Percentiles rank a stretch among this genome's conserved stretches.
These are phyloP conservation scores for Nemophila menziesii DNA, from an alignment of 257 asterid species.

Conservation along the genomic window DNA sequence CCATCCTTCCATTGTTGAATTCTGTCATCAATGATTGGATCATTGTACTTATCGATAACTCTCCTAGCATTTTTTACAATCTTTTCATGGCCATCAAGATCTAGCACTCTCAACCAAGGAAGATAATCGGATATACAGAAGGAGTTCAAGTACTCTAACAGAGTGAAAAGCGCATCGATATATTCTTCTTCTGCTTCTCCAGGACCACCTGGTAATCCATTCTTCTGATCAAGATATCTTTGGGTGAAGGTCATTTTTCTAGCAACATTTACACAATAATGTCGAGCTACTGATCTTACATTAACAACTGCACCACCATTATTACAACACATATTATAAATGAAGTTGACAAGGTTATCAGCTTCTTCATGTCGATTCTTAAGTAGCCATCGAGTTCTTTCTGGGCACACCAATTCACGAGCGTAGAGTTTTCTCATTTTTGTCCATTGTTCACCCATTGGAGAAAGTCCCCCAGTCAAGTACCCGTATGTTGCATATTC, in stretches of 20 bases:
- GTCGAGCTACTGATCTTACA: neutral
- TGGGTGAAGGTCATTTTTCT: neutral
- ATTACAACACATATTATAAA: neutral
- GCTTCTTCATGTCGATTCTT: neutral
- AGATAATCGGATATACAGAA: conserved; percentile 6
- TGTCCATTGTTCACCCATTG: conserved; percentile 2
- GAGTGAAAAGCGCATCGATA: neutral
- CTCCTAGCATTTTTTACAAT: neutral
- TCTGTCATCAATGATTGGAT: conserved; percentile 1
- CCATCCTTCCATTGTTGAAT: conserved; percentile 5
- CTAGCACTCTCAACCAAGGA: conserved; percentile 2
- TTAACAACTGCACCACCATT: neutral
- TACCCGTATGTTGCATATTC: neutral
- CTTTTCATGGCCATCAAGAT: no score
- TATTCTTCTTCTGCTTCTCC: conserved; percentile 25
- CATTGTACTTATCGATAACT: neutral
- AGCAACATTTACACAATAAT: neutral
- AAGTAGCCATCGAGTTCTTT: neutral
- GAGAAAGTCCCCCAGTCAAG: conserved; percentile 1
- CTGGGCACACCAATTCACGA: neutral
- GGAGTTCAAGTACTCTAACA: neutral
- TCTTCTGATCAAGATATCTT: neutral
- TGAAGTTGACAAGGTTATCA: neutral
- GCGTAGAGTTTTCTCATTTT: conserved; percentile 1
- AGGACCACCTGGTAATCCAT: conserved; percentile 12